These are phyloP conservation scores for Pyrus hybrid DNA, from an alignment of 331 rosid genomes.

Conservation along the genomic window DNA sequence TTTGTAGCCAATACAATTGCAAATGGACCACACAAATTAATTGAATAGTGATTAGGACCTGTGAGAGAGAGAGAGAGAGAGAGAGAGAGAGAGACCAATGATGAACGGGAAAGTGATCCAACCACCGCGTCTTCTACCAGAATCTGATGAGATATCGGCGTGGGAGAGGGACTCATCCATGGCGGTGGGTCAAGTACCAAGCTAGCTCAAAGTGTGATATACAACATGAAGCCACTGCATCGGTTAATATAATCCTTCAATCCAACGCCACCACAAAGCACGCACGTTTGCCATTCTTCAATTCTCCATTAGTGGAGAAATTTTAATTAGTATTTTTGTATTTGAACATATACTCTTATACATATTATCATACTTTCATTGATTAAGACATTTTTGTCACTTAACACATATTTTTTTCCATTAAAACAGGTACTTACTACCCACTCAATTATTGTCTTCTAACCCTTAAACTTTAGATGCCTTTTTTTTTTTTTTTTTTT, in stretches of 20 bases:
- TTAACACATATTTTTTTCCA: neutral
- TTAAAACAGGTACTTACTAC: neutral
- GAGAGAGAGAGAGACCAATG: conserved; percentile 19
- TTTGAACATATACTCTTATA: no score
- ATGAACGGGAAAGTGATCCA: conserved; percentile 43
- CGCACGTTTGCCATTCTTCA: no score
- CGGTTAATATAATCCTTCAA: neutral
- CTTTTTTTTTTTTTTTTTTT: no score
- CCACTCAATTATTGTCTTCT: neutral
- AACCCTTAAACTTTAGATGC: no score
- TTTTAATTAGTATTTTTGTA: no score
- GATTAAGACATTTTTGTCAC: neutral
- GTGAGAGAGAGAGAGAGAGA: no score
- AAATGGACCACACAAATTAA: no score
- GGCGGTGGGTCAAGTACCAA: no score
- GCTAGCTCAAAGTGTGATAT: neutral
- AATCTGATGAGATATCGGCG: neutral
- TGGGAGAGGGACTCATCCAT: conserved; percentile 5
- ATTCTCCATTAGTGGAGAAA: neutral
- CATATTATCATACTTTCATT: neutral
- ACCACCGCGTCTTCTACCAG: conserved; percentile 22
- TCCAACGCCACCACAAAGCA: neutral
- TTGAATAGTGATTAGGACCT: no score
- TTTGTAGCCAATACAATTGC: neutral
- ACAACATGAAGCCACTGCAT: neutral